A percentile compares a stretch with the other conserved stretches of the same genome.
Conservation (phyloP, 208 protist genomes). For the Crithidia bombi region DNA sequence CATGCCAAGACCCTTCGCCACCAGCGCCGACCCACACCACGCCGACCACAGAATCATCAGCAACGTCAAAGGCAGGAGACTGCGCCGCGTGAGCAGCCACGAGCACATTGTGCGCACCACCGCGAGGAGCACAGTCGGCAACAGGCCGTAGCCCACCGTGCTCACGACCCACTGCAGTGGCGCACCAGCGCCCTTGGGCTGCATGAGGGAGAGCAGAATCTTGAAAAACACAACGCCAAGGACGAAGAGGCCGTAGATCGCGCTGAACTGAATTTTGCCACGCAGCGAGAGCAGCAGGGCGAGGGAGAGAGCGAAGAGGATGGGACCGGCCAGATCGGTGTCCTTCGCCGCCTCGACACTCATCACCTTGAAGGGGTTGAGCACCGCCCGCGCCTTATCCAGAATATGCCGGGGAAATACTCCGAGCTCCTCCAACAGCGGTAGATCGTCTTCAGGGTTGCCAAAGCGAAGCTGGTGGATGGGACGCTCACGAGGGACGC, state of each 20-base stretch:
- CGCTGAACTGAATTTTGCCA: constrained; percentile 84
- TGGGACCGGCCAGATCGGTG: constrained; percentile 76
- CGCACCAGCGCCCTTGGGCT: constrained; percentile 38
- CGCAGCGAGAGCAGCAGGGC: constrained; percentile 74
- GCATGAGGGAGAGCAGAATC: constrained; percentile 79
- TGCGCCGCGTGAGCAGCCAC: constrained; percentile 40
- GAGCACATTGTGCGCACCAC: constrained; percentile 46
- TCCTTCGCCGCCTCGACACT: constrained; percentile 43
- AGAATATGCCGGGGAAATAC: constrained; percentile 69
- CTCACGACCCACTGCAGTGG: constrained; percentile 78
- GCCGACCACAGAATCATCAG: constrained; percentile 78
- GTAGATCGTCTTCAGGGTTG: constrained; percentile 80
- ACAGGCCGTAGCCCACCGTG: constrained; percentile 77
- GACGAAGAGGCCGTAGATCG: constrained; percentile 81
- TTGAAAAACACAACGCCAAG: constrained; percentile 74
- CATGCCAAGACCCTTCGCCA: constrained; percentile 68
- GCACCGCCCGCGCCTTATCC: constrained; percentile 54
- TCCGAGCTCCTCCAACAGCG: constrained; percentile 83
- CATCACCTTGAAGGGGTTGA: constrained; percentile 71
- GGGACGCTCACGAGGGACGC: constrained; percentile 26
- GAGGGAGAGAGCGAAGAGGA: constrained; percentile 75
- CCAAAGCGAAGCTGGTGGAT: constrained; percentile 79
- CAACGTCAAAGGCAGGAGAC: constrained; percentile 44
- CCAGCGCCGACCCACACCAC: constrained; percentile 76
- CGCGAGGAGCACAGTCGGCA: constrained; percentile 76